Conservation (phyloP, 1,284 basidiomycete genomes). For the Puccinia triticina region DNA sequence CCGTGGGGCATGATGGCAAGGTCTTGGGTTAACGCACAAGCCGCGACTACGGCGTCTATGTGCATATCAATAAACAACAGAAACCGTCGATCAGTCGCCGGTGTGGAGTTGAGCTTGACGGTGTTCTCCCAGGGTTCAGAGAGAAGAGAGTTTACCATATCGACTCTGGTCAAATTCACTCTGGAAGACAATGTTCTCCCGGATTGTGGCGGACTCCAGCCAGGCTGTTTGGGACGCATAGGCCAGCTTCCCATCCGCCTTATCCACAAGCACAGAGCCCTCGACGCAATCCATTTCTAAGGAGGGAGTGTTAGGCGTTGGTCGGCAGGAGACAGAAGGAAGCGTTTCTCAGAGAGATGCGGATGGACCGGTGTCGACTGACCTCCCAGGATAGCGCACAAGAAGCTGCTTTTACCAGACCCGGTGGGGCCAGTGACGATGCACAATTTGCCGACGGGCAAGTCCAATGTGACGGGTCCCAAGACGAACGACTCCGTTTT, state of each 20-base stretch:
- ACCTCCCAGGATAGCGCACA: conserved; percentile 50
- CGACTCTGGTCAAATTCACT: conserved; percentile 41
- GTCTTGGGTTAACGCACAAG: conserved; percentile 48
- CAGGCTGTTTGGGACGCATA: conserved; percentile 48
- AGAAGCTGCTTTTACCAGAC: conserved; percentile 49
- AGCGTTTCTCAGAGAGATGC: background rate
- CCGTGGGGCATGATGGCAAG: conserved; percentile 49
- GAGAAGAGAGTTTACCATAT: conserved; percentile 21
- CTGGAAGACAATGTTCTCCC: conserved; percentile 48
- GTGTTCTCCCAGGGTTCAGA: background rate
- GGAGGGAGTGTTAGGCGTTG: background rate
- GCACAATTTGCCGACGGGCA: conserved; percentile 43
- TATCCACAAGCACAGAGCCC: conserved; percentile 45
- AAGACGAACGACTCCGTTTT: conserved; percentile 24
- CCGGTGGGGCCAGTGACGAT: conserved; percentile 51
- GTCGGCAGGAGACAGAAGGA: background rate
- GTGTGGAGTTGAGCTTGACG: background rate
- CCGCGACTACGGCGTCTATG: conserved; percentile 40
- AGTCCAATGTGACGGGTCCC: conserved; percentile 31
- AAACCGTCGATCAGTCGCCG: background rate
- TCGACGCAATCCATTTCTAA: conserved; percentile 46
- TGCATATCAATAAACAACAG: background rate
- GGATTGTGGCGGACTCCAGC: conserved; percentile 49
- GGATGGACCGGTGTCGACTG: background rate
- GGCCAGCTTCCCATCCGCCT: conserved; percentile 39